Conservation (phyloP, 371 early-diverging fungal genomes). For the Syncephalastrum contaminatum region DNA sequence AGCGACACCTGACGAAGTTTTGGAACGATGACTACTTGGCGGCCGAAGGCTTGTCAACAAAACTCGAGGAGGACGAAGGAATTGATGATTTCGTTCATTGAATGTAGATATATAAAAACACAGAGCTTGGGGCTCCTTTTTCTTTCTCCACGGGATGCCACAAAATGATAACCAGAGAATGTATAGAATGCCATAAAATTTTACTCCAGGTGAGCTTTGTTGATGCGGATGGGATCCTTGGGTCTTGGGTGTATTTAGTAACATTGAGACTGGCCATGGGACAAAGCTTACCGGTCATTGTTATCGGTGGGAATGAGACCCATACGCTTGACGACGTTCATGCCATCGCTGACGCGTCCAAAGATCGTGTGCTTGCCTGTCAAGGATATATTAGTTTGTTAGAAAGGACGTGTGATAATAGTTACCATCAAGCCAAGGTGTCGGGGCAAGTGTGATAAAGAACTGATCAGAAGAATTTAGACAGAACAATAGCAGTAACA, state of each 20-base stretch:
- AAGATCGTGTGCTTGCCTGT: constrained; percentile 72
- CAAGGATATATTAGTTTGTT: not conserved
- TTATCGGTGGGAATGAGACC: constrained; percentile 67
- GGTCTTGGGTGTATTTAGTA: constrained; percentile 22
- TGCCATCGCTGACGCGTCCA: constrained; percentile 66
- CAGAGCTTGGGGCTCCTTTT: too few species aligned
- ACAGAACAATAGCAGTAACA: not conserved
- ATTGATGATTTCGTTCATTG: constrained; percentile 31
- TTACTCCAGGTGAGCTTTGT: constrained; percentile 33
- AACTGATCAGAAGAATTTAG: constrained; percentile 31
- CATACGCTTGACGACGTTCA: constrained; percentile 70
- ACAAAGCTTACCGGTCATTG: constrained; percentile 42
- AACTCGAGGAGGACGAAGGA: constrained; percentile 29
- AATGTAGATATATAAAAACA: too few species aligned
- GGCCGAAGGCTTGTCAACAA: constrained; percentile 28
- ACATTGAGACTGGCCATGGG: not conserved
- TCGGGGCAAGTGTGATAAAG: constrained; percentile 66
- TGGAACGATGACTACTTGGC: constrained; percentile 61
- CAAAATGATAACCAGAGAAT: too few species aligned
- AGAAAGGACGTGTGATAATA: not conserved
- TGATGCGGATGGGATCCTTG: constrained; percentile 39
- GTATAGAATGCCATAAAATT: too few species aligned
- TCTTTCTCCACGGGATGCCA: too few species aligned
- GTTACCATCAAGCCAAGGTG: constrained; percentile 76
- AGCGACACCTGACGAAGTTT: constrained; percentile 83